These are phyloP conservation scores for Hsuehochloa calcarea DNA, from an alignment of 176 grass and related monocot species.

Conservation along the genomic window DNA sequence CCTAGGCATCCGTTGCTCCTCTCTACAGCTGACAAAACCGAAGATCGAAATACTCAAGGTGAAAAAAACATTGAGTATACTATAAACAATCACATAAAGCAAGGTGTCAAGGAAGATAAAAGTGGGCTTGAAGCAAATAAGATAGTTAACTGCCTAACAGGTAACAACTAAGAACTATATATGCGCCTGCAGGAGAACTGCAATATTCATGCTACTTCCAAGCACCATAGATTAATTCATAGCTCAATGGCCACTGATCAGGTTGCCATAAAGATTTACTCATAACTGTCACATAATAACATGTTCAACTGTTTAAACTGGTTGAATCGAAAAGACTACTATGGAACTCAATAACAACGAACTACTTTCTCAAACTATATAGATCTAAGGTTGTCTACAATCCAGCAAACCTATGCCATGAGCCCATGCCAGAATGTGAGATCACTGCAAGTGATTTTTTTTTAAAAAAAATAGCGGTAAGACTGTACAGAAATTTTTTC, in stretches of 20 bases:
- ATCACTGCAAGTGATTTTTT: conserved; percentile 8
- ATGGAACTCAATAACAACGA: not conserved
- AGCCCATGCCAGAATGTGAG: conserved; percentile 9
- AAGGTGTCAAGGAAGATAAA: not conserved
- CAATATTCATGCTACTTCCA: not conserved
- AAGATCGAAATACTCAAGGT: too few relatives aligned
- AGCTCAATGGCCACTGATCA: not conserved
- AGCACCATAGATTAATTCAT: not conserved
- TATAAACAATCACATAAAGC: conserved; percentile 4
- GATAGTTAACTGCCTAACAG: not conserved
- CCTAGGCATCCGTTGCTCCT: too few relatives aligned
- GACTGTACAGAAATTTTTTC: not conserved
- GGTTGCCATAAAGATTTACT: not conserved
- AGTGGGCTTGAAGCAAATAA: conserved; percentile 1
- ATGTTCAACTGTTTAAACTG: not conserved
- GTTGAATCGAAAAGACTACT: conserved; percentile 1
- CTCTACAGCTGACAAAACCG: too few relatives aligned
- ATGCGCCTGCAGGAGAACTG: not conserved
- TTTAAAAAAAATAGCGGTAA: not conserved
- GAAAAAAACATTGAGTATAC: too few relatives aligned
- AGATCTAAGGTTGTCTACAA: not conserved
- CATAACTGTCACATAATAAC: not conserved
- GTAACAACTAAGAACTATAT: not conserved
- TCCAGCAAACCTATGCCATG: not conserved
- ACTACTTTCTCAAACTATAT: conserved; percentile 15